Base-by-base conservation (phyloP, 2,329 filamentous ascomycete species). In the Apiospora aurea region DNA sequence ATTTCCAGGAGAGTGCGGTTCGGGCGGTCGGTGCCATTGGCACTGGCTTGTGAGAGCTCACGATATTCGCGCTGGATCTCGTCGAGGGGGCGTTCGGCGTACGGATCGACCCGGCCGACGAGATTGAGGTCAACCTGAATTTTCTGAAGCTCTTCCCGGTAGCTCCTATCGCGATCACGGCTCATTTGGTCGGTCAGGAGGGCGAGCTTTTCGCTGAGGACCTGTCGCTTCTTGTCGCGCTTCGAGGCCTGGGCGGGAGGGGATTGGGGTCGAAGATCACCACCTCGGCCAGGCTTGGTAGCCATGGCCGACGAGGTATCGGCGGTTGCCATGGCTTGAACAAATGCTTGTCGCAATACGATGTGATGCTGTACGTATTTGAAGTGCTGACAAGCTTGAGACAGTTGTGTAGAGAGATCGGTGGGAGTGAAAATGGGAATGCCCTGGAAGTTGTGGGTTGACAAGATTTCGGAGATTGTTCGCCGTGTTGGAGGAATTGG, bases 71-170 rank as follows among this genome's bases (percentile, higher is more conserved):
- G 82, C 51, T 84, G 82, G 51, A 85, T 83, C 51, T 78, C 79
- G 74, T 87, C 85, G 3, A 85, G 80, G 1, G 84, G 83, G 26
- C 83, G 80, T 67, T 85, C 83, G 70, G 88, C 86, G 81, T 97
- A 97, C 0, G 94, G 93, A 78, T 97, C 93, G 70, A 96, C 93
- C 76, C 93, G 82, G 26, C 82, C 81, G 13, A 79, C 74, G 14
- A 87, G 81, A 71, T 81, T 74, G 26, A 85, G 78, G 71, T 88
- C 86, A 7, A 77, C 79, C 83, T 98, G 95, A n/a, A 98, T 90
- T 76, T 94, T 94, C 78, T 96, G 92, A 2, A 98, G 88, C 82
- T 98, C 94, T 75, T 96, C 93, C 74, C 95, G 91, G 82, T 97
- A 98, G 77, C 94, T 91, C 74, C 89, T 86, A 81, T 97, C 94